Conservation (phyloP, 1,284 basidiomycete species). For the Abortiporus biennis region DNA sequence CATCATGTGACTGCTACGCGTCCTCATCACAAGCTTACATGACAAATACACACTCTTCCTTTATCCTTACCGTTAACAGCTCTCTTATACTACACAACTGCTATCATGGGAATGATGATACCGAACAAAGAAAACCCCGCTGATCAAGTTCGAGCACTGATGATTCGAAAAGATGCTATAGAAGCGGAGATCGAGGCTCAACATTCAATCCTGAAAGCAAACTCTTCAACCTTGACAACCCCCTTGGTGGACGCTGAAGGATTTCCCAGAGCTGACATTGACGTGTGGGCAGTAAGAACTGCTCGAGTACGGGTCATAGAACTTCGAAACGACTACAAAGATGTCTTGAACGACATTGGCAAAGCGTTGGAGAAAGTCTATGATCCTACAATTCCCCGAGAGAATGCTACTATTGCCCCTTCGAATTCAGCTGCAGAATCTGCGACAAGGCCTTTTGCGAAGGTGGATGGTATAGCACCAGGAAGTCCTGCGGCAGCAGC, state of each 20-base stretch:
- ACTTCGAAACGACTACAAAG: conserved; percentile 71
- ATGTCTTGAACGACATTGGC: conserved; percentile 61
- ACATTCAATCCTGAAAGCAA: conserved; percentile 50
- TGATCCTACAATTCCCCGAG: conserved; percentile 28
- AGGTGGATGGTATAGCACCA: conserved; percentile 72
- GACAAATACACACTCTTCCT: background rate
- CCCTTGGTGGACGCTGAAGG: conserved; percentile 80
- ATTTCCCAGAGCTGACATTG: conserved; percentile 79
- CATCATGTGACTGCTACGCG: conserved; percentile 5
- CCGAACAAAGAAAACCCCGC: conserved; percentile 38
- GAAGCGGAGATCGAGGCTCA: conserved; percentile 60
- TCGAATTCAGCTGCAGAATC: background rate
- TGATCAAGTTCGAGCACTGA: conserved; percentile 52
- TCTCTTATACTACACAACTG: conserved; percentile 1
- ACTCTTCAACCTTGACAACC: conserved; percentile 56
- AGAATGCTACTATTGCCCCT: conserved; percentile 1
- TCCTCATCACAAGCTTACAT: background rate
- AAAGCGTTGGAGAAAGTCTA: conserved; percentile 64
- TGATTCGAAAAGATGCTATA: conserved; percentile 54
- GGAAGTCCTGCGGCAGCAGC: conserved; percentile 74
- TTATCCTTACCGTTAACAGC: too few species aligned
- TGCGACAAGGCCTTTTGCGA: conserved; percentile 47
- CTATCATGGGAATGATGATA: conserved; percentile 40
- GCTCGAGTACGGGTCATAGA: conserved; percentile 71
- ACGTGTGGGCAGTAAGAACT: conserved; percentile 76